A percentile compares a stretch with the other conserved stretches of the same genome.
These are phyloP conservation scores for Bullera alba DNA, from an alignment of 768 basidiomycete genomes.

Conservation along the genomic window DNA sequence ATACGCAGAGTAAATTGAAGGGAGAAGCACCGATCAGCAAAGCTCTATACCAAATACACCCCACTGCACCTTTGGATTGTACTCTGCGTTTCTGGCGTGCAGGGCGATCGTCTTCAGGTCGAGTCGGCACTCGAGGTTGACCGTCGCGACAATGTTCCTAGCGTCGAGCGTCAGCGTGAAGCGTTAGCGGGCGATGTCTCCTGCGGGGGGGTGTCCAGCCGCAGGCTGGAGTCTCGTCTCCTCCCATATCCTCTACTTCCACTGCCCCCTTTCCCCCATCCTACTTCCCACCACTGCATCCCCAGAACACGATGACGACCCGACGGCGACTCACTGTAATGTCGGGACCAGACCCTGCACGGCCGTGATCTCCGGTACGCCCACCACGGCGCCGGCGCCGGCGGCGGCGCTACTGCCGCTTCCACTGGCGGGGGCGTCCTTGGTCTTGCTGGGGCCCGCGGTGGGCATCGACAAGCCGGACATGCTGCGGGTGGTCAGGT, in stretches of 20 bases:
- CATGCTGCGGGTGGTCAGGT: neutral
- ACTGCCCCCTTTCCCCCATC: neutral
- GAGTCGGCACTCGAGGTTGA: constrained; percentile 91
- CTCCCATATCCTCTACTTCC: neutral
- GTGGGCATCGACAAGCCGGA: neutral
- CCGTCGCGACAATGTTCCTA: constrained; percentile 93
- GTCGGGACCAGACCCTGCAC: neutral
- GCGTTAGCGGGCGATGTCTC: too few species aligned
- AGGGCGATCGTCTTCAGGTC: constrained; percentile 98
- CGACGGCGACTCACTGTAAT: neutral
- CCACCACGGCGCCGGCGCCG: too few species aligned
- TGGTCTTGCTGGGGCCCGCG: neutral
- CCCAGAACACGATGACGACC: too few species aligned
- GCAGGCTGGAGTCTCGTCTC: too few species aligned
- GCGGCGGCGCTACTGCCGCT: too few species aligned
- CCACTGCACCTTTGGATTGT: constrained; percentile 87
- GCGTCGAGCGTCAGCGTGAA: neutral
- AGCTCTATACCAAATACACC: neutral
- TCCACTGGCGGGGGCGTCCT: too few species aligned
- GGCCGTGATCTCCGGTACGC: constrained; percentile 1
- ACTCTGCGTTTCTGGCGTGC: constrained; percentile 97
- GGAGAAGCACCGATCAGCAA: constrained; percentile 48
- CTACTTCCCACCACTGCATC: too few species aligned
- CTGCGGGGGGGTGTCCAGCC: too few species aligned
- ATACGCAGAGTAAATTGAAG: neutral